Percentiles rank a stretch among this genome's conserved stretches.
phyloP scores from a whole-genome alignment of 2,329 filamentous ascomycete genomes.

The Colletotrichum falcatum region DNA sequence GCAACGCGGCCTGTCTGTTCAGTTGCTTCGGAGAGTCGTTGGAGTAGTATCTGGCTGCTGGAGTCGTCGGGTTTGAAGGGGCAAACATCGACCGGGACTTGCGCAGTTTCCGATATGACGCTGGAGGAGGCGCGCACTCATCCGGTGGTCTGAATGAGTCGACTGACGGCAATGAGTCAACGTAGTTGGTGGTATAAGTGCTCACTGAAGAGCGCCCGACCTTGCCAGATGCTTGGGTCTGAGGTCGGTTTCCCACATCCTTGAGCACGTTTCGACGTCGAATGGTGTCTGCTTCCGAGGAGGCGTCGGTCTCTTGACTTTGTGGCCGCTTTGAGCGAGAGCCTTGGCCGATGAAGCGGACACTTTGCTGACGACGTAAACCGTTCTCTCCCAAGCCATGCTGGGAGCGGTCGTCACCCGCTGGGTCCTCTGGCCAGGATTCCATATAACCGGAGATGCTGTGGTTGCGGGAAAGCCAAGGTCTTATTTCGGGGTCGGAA shows the following conservation, averaged over 20 bases:
- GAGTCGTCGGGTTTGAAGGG: constrained; percentile 44
- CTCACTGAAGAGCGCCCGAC: constrained; percentile 5
- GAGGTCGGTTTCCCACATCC: constrained; percentile 7
- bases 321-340: constrained; percentile 25
- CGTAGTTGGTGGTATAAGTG: constrained; percentile 26
- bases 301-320: background rate
- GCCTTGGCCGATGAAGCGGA: constrained; percentile 61
- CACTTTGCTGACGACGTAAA: constrained; percentile 63
- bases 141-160: constrained; percentile 50
- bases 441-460: background rate
- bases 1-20: background rate
- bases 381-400: constrained; percentile 33
- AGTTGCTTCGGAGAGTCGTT: constrained; percentile 5
- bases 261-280: constrained; percentile 17
- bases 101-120: constrained; percentile 62
- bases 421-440: background rate
- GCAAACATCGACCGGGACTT: constrained; percentile 68
- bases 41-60: constrained; percentile 36
- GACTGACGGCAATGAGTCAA: constrained; percentile 28
- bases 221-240: background rate
- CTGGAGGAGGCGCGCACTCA: constrained; percentile 59
- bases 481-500: constrained; percentile 51
- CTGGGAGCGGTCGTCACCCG: constrained; percentile 29
- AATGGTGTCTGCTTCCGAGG: constrained; percentile 1
- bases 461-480: constrained; percentile 25